Percentiles rank a stretch among this genome's conserved stretches.
Conservation (phyloP, 257 asterid genomes). For the Nicotiana attenuata region DNA sequence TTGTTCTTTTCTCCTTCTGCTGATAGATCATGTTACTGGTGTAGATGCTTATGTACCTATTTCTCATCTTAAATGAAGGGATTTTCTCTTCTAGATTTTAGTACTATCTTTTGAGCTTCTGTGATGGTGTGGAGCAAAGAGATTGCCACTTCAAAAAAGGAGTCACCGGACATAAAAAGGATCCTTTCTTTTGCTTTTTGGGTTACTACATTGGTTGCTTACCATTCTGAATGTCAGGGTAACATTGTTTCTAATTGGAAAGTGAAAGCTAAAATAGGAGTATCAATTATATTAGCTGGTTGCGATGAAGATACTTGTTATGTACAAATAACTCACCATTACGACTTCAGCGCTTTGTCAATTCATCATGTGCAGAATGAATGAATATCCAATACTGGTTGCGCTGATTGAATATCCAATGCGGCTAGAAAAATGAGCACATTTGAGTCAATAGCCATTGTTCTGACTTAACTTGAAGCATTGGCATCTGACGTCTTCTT, state of each 20-base stretch:
- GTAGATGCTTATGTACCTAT: slow-evolving; percentile 31
- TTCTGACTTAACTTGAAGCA: not conserved
- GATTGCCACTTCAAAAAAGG: slow-evolving; percentile 3
- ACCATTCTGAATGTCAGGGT: not conserved
- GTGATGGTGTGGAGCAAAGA: not conserved
- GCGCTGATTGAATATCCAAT: not conserved
- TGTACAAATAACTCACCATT: not conserved
- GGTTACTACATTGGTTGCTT: not conserved
- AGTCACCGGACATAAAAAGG: not conserved
- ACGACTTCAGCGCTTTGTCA: not conserved
- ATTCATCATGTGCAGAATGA: not conserved
- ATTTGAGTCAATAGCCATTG: not conserved
- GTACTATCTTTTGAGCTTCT: not conserved
- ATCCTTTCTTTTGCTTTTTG: not conserved
- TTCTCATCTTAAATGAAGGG: not conserved
- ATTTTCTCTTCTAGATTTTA: slow-evolving; percentile 7
- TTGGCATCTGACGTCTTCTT: not conserved
- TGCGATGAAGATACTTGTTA: not conserved
- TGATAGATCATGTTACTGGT: slow-evolving; percentile 19
- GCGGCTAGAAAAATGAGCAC: not conserved
- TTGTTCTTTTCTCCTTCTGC: slow-evolving; percentile 7
- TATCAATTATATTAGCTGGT: not conserved
- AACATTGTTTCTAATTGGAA: slow-evolving; percentile 5
- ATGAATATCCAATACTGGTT: not conserved
- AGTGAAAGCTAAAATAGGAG: not conserved